These are phyloP conservation scores for Hyaloscypha variabilis DNA, from an alignment of 495 filamentous ascomycete species.

Conservation along the genomic window DNA sequence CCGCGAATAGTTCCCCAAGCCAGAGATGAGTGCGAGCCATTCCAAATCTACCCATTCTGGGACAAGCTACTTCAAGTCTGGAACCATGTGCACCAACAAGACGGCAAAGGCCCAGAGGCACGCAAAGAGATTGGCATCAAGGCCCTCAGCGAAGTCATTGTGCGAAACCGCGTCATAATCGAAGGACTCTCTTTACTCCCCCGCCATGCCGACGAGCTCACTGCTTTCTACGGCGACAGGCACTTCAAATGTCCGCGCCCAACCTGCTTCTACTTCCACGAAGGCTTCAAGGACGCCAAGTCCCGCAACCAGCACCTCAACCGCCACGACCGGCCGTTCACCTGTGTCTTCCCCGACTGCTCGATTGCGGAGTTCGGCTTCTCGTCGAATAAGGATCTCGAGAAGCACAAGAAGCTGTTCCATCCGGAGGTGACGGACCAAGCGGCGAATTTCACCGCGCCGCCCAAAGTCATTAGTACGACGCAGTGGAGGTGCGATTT, in stretches of 20 bases:
- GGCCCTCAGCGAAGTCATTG: background rate
- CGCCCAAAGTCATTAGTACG: background rate
- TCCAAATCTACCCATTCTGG: background rate
- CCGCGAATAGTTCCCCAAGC: background rate
- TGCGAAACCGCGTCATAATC: background rate
- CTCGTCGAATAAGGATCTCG: conserved; percentile 39
- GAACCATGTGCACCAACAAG: conserved; percentile 1
- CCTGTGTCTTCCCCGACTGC: conserved; percentile 38
- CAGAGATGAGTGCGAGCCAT: background rate
- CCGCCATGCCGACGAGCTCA: background rate
- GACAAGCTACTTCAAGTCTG: background rate
- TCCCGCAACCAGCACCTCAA: conserved; percentile 38
- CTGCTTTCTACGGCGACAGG: conserved; percentile 37
- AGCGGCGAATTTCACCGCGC: background rate
- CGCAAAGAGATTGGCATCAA: conserved; percentile 5
- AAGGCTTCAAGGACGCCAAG: conserved; percentile 39
- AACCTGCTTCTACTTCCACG: conserved; percentile 45
- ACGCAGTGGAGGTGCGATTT: conserved; percentile 5
- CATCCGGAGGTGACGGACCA: conserved; percentile 7
- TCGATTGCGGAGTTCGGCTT: conserved; percentile 40
- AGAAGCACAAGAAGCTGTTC: conserved; percentile 35
- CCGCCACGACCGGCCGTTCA: conserved; percentile 42
- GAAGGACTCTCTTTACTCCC: background rate
- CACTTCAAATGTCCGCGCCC: conserved; percentile 44
- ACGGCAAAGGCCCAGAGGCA: conserved; percentile 6